phyloP scores from a whole-genome alignment of 2,329 filamentous ascomycete species.

The Pseudogymnoascus sp. region DNA sequence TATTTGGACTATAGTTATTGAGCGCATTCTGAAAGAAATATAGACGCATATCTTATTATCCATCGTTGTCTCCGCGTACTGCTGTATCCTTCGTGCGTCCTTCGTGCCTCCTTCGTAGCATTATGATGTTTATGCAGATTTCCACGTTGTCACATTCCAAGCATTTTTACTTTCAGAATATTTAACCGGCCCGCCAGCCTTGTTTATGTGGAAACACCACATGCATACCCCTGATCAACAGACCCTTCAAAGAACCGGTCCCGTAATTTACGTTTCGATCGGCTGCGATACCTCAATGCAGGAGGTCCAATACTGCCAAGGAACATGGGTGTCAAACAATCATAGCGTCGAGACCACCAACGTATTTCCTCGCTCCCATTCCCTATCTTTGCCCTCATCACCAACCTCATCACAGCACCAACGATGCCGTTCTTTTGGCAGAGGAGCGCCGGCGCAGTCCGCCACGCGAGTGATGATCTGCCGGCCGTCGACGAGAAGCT shows the following conservation, averaged over 20 bases:
- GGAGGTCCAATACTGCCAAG: neutral
- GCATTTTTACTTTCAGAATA: too few species aligned
- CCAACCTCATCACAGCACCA: neutral
- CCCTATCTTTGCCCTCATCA: neutral
- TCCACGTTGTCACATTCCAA: neutral
- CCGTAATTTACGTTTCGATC: neutral
- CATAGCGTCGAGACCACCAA: neutral
- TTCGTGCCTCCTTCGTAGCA: neutral
- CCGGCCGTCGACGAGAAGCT: neutral
- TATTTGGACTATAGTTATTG: neutral
- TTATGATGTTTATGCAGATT: neutral
- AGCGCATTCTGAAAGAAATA: neutral
- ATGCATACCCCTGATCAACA: neutral
- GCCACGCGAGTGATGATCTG: neutral
- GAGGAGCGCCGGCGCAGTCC: neutral
- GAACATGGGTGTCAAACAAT: neutral
- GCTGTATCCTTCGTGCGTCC: neutral
- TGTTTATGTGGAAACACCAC: neutral
- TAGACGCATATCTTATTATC: neutral
- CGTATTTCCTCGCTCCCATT: neutral
- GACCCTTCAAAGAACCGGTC: neutral
- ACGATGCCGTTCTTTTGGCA: neutral
- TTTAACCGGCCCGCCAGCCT: neutral
- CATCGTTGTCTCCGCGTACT: neutral
- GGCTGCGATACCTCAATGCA: neutral